These are phyloP conservation scores for Symbiodinium natans DNA, from an alignment of 73 alveolate species.

Conservation along the genomic window DNA sequence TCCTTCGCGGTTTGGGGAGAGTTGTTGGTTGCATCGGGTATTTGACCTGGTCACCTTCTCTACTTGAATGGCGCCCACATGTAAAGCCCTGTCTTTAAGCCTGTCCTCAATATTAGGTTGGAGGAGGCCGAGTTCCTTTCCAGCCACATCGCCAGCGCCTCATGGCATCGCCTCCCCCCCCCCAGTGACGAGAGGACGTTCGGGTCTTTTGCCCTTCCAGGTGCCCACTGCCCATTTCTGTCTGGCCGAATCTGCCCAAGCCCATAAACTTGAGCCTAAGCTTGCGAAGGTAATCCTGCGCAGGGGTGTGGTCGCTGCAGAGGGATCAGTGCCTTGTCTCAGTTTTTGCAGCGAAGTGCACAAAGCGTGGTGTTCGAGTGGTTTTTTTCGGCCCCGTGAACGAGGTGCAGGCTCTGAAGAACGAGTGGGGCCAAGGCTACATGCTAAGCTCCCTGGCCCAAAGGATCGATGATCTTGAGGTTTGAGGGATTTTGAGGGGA, in stretches of 20 bases:
- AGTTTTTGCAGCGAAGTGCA: too few relatives aligned
- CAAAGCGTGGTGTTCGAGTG: too few relatives aligned
- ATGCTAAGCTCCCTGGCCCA: slow-evolving; percentile 63
- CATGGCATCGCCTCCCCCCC: too few relatives aligned
- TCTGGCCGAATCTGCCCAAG: too few relatives aligned
- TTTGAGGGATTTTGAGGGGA: too few relatives aligned
- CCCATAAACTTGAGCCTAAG: too few relatives aligned
- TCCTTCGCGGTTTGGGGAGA: neutral
- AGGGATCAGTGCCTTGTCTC: slow-evolving; percentile 51
- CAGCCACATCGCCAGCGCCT: slow-evolving; percentile 34
- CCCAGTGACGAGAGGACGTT: too few relatives aligned
- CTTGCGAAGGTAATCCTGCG: slow-evolving; percentile 69
- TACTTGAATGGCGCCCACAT: too few relatives aligned
- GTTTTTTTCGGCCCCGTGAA: too few relatives aligned
- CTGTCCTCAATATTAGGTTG: neutral
- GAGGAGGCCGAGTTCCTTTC: slow-evolving; percentile 78
- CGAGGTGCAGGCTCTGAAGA: slow-evolving; percentile 84
- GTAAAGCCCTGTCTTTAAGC: neutral
- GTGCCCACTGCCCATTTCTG: too few relatives aligned
- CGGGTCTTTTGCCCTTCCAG: too few relatives aligned
- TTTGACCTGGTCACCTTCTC: neutral
- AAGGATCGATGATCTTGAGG: neutral
- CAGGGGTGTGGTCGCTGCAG: slow-evolving; percentile 47
- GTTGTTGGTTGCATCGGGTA: neutral
- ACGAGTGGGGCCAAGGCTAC: slow-evolving; percentile 89